A percentile compares a stretch with the other conserved stretches of the same genome.
phyloP scores from a whole-genome alignment of 495 filamentous ascomycete species.

The Hyaloscypha finlandica region DNA sequence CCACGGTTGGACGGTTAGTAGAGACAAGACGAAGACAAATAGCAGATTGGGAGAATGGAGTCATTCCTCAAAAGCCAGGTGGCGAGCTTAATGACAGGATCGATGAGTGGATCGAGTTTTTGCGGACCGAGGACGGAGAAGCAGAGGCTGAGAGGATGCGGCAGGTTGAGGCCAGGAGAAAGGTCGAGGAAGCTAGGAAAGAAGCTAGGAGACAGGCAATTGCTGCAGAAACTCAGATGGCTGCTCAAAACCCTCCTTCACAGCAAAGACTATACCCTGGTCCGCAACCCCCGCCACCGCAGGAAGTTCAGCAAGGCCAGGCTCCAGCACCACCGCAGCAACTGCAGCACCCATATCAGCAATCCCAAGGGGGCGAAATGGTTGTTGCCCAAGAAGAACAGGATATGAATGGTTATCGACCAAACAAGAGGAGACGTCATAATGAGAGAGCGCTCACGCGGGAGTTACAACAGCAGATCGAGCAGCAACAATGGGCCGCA shows the following conservation, averaged over 20 bases:
- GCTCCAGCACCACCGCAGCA: constrained; percentile 8
- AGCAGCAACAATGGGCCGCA: constrained; percentile 26
- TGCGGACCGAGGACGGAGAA: constrained; percentile 31
- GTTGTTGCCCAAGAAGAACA: constrained; percentile 22
- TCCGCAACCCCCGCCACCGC: constrained; percentile 10
- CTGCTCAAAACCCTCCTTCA: constrained; percentile 10
- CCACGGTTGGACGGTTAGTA: constrained; percentile 32
- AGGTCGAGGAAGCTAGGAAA: constrained; percentile 30
- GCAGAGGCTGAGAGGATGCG: constrained; percentile 33
- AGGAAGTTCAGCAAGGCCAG: neutral
- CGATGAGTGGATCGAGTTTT: constrained; percentile 33
- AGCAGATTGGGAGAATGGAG: constrained; percentile 33
- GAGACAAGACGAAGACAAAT: constrained; percentile 31
- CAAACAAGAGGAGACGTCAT: constrained; percentile 27
- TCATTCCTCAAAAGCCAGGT: constrained; percentile 32
- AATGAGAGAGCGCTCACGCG: constrained; percentile 27
- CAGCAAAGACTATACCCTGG: constrained; percentile 3
- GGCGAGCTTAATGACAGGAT: constrained; percentile 30
- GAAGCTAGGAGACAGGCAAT: constrained; percentile 33
- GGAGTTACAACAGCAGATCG: constrained; percentile 28
- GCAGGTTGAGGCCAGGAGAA: constrained; percentile 30
- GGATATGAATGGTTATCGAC: constrained; percentile 30
- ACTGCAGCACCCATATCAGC: constrained; percentile 1
- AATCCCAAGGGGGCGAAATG: constrained; percentile 22
- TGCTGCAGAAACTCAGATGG: constrained; percentile 23